phyloP scores from a whole-genome alignment of 225 moss, liverwort and hornwort species.

The Takakia lepidozioides region DNA sequence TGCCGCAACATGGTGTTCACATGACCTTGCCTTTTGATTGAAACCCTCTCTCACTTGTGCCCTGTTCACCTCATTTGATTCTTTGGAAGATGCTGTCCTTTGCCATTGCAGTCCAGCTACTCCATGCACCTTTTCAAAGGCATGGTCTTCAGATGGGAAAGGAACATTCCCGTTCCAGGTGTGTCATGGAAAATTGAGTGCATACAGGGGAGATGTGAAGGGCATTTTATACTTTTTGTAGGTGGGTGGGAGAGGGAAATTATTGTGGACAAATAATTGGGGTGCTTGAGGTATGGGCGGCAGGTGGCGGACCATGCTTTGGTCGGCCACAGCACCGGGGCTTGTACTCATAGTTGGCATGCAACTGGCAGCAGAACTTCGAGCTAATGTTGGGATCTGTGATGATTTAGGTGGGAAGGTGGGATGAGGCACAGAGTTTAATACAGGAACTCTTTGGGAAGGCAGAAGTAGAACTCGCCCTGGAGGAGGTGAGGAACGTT shows the following conservation, averaged over 20 bases:
- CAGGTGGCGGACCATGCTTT: conserved; percentile 99
- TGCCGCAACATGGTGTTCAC: no score
- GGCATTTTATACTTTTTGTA: no score
- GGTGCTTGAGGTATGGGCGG: conserved; percentile 3
- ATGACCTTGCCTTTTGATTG: no score
- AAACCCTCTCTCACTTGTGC: no score
- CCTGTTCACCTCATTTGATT: no score
- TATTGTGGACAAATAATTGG: not conserved
- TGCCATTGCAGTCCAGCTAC: no score
- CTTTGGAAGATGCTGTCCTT: no score
- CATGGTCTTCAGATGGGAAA: no score
- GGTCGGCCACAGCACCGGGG: conserved; percentile 80
- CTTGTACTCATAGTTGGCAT: conserved; percentile 67
- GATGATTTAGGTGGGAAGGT: conserved; percentile 62
- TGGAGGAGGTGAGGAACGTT: conserved; percentile 66
- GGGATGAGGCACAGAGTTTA: conserved; percentile 57
- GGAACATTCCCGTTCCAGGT: no score
- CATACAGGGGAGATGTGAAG: no score
- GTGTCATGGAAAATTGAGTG: no score
- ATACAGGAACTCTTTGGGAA: conserved; percentile 74
- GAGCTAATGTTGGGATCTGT: not conserved
- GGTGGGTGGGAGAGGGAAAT: not conserved
- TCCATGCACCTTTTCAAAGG: no score
- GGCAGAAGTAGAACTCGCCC: conserved; percentile 51
- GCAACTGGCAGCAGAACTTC: conserved; percentile 83